A percentile compares a stretch with the other conserved stretches of the same genome.
Evolutionary conservation across 768 basidiomycete genomes (phyloP).

Genomic region (Boletus patriciae): DNA sequence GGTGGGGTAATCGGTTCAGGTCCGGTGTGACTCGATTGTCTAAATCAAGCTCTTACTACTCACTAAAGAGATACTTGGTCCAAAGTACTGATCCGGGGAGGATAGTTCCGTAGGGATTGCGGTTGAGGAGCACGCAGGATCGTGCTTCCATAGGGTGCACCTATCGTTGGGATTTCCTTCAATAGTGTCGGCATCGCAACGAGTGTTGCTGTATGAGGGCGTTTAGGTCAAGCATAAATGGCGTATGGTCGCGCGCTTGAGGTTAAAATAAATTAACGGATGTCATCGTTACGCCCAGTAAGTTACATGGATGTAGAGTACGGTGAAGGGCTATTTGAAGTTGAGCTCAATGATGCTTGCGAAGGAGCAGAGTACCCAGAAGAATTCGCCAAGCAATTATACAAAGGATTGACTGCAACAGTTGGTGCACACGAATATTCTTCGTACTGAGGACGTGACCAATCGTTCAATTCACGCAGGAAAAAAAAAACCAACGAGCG

Average conservation of each 20-base stretch:
- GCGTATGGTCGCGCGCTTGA: background rate
- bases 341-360: background rate
- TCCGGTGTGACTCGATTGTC: background rate
- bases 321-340: background rate
- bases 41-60: conserved; percentile 39
- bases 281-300: conserved; percentile 2
- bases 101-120: conserved; percentile 28
- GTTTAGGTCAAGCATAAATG: background rate
- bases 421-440: conserved; percentile 1
- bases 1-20: background rate
- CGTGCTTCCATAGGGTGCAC: conserved; percentile 48
- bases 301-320: conserved; percentile 21
- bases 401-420: conserved; percentile 10
- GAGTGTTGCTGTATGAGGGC: background rate
- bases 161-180: conserved; percentile 56
- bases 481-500: background rate
- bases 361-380: background rate
- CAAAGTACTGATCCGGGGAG: conserved; percentile 40
- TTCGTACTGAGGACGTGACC: background rate
- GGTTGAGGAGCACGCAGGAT: conserved; percentile 38
- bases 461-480: background rate
- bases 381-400: conserved; percentile 1
- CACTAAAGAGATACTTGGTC: conserved; percentile 69
- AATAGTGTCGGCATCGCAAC: conserved; percentile 27
- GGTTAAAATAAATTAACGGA: background rate